Evolutionary conservation across 164 flowering plant genomes (phyloP).

Genomic region (Amborella trichopoda): DNA sequence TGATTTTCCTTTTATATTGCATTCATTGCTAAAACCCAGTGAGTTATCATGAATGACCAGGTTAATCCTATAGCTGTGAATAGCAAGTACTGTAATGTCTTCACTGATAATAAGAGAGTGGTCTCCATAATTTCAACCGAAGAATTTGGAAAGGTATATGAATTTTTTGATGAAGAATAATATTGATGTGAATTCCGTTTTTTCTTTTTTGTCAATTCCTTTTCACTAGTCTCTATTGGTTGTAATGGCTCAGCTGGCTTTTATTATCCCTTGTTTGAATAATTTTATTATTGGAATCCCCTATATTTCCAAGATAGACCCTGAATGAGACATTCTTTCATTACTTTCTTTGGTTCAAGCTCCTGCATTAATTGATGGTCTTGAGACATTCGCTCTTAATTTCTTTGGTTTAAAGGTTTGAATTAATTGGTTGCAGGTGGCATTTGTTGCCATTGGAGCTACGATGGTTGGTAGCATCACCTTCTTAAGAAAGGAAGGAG

Average conservation of each 20-base stretch:
- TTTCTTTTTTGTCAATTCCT: not conserved
- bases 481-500: constrained; percentile 57
- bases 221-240: not conserved
- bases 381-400: not conserved
- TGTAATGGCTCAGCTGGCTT: not conserved
- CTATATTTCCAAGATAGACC: too few species aligned
- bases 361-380: too few species aligned
- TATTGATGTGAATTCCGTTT: too few species aligned
- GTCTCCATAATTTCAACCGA: constrained; percentile 63
- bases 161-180: constrained; percentile 5
- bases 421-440: constrained; percentile 47
- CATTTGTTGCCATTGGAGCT: constrained; percentile 94
- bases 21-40: not conserved
- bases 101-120: constrained; percentile 91
- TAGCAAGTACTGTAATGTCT: constrained; percentile 91
- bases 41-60: constrained; percentile 20
- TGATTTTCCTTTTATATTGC: not conserved
- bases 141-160: constrained; percentile 83
- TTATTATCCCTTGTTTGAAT: too few species aligned
- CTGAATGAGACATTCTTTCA: too few species aligned
- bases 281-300: too few species aligned
- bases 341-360: too few species aligned
- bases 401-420: not conserved
- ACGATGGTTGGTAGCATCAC: constrained; percentile 98
- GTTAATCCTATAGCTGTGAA: constrained; percentile 98